Evolutionary conservation across 805 yeast genomes (phyloP).

Genomic region (Teunomyces pallodes): DNA sequence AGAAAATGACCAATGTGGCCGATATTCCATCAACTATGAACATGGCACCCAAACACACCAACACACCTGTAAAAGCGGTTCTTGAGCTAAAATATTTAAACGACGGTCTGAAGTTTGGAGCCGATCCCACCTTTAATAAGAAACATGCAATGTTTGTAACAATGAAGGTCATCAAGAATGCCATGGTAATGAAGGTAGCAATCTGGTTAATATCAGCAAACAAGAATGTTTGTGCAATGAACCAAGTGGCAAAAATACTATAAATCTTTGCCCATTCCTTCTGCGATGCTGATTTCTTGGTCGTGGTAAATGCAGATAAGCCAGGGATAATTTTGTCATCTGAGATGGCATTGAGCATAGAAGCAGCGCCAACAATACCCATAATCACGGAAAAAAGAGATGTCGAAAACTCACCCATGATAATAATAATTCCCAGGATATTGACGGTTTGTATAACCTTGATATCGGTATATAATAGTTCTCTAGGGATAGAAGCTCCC

Average conservation of each 20-base stretch:
- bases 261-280: conserved; percentile 55
- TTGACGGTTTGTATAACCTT: conserved; percentile 84
- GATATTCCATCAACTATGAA: conserved; percentile 90
- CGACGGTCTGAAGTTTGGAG: conserved; percentile 98
- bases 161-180: conserved; percentile 91
- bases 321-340: conserved; percentile 88
- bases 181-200: conserved; percentile 96
- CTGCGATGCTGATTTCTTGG: conserved; percentile 39
- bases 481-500: conserved; percentile 79
- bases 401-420: conserved; percentile 90
- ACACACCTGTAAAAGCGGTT: conserved; percentile 78
- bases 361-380: conserved; percentile 95
- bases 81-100: conserved; percentile 80
- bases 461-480: conserved; percentile 70
- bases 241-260: conserved; percentile 75
- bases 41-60: conserved; percentile 78
- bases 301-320: conserved; percentile 47
- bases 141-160: conserved; percentile 95
- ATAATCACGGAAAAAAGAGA: conserved; percentile 90
- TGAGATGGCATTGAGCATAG: conserved; percentile 86
- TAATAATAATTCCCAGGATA: conserved; percentile 61
- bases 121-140: conserved; percentile 79
- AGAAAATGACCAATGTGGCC: conserved; percentile 71
- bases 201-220: conserved; percentile 90
- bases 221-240: conserved; percentile 77